These are phyloP conservation scores for Calendula officinalis DNA, from an alignment of 129 eudicot genomes.

Conservation along the genomic window DNA sequence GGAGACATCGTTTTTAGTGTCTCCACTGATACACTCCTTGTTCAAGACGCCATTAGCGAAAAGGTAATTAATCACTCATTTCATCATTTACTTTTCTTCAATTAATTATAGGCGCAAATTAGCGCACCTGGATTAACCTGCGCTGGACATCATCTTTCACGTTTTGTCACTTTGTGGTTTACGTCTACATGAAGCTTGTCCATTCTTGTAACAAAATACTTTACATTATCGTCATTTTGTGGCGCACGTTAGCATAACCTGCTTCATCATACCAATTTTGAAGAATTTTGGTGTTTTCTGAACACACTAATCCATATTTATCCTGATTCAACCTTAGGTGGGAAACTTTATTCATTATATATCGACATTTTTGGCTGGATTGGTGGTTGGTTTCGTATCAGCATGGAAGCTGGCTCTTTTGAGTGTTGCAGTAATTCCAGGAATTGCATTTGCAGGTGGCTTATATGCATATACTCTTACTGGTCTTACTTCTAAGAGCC, in stretches of 20 bases:
- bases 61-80: constrained; percentile 46
- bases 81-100: no score
- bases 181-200: constrained; percentile 25
- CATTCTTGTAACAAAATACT: not conserved
- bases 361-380: constrained; percentile 93
- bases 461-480: constrained; percentile 91
- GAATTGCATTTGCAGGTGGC: constrained; percentile 99
- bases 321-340: constrained; percentile 46
- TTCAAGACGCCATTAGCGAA: constrained; percentile 99
- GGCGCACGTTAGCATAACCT: constrained; percentile 26
- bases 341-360: constrained; percentile 97
- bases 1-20: constrained; percentile 97
- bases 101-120: constrained; percentile 14
- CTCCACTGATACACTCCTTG: constrained; percentile 97
- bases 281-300: not conserved
- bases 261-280: not conserved
- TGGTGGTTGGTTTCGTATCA: constrained; percentile 99
- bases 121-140: constrained; percentile 20
- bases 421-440: constrained; percentile 95
- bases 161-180: not conserved
- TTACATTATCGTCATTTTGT: not conserved
- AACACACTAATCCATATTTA: not conserved
- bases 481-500: constrained; percentile 95
- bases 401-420: constrained; percentile 97
- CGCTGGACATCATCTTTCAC: constrained; percentile 15